Evolutionary conservation across 148 eudicot species (phyloP), one percentile per base, ranked within the genome.

Genomic region (Rhododendron henanense): DNA sequence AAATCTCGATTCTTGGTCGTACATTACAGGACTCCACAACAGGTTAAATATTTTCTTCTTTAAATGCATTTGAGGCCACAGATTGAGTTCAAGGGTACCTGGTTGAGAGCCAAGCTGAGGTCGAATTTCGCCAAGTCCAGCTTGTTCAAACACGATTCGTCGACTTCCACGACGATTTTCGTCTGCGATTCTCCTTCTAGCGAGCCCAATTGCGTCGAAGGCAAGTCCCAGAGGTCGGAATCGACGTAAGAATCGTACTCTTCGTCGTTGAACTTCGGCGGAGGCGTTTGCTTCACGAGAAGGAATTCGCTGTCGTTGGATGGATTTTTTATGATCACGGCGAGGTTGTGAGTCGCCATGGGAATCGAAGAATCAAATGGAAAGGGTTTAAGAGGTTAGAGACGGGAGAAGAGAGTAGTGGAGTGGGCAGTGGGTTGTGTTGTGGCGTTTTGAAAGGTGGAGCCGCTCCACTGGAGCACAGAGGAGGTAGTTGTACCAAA

Each of bases 151-250:
- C 88, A 89, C 51, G 81, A 82, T 55, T 93, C 93, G 47, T 87
- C 87, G 47, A 88, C 95, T 80, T 91, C 90, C 8, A 96, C 45
- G 45, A 84, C 77, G 67, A 91, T 41, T 31, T 84, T 89, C 23
- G 86, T 37, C 79, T 67, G 19, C 50, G 91, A 81, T 28, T 89
- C 88, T 25, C 35, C 79, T 63, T 89, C 88, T 8, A 87, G 59
- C 6, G 87, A 39, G 47, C 11, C 81, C 83, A 96, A 89, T 35
- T 79, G 85, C 18, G 91, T 65, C n/a, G 91, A 90, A 39, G 98
- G 98, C 82, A 96, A 83, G 89, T 96, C 98, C 94, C 94, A 93
- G 76, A 96, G 95, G 65, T 94, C 92, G 81, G 98, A 94, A 91
- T 96, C 98, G 47, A 88, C 86, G 87, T 84, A 91, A 21, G 96